Evolutionary conservation across 78 protist species (phyloP).

Genomic region (Pigoraptor vietnamica): DNA sequence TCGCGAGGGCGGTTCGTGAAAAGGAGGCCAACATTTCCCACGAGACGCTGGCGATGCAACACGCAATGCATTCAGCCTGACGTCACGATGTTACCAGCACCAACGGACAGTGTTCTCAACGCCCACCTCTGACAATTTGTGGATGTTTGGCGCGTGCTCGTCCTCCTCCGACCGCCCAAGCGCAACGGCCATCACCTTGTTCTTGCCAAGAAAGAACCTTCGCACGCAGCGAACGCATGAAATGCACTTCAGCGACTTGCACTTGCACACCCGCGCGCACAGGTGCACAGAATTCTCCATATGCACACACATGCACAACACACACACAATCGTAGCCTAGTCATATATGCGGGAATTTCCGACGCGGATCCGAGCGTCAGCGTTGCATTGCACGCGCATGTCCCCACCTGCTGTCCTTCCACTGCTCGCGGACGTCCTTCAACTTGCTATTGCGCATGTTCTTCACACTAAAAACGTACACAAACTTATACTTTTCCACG

Average conservation of each 20-base stretch:
- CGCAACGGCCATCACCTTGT: slow-evolving; percentile 71
- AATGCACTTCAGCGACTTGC: no score
- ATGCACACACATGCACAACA: no score
- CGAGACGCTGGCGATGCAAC: not conserved
- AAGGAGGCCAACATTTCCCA: slow-evolving; percentile 74
- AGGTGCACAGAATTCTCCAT: no score
- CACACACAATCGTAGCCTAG: no score
- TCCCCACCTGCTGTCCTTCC: not conserved
- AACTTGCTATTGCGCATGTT: slow-evolving; percentile 67
- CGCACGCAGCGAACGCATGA: slow-evolving; percentile 4
- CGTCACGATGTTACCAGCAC: not conserved
- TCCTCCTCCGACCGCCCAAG: slow-evolving; percentile 60
- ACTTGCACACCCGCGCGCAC: no score
- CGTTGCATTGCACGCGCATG: not conserved
- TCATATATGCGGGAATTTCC: not conserved
- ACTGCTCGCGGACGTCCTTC: slow-evolving; percentile 53
- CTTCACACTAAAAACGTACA: slow-evolving; percentile 47
- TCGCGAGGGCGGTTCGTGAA: slow-evolving; percentile 64
- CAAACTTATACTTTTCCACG: slow-evolving; percentile 33
- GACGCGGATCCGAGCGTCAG: not conserved
- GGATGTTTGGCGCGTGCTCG: slow-evolving; percentile 42
- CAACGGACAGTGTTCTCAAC: not conserved
- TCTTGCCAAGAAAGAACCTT: slow-evolving; percentile 81
- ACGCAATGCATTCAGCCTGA: not conserved
- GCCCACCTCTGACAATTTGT: slow-evolving; percentile 27